A percentile compares a stretch with the other conserved stretches of the same genome.
phyloP scores from a whole-genome alignment of 129 eudicot genomes.

The carrot (Daucus carota) region DH1_v3.0 NC_030386.2:24190501-24191000 shows the following conservation, averaged over 20 bases:
- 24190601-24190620: constrained; percentile 98
- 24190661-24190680: constrained; percentile 51
- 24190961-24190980: background rate
- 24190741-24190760: constrained; percentile 61
- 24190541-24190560: background rate
- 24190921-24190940: background rate
- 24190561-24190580: constrained; percentile 20
- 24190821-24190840: background rate
- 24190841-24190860: background rate
- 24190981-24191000: background rate
- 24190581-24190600: constrained; percentile 92
- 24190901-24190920: background rate
- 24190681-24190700: constrained; percentile 56
- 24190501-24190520: background rate
- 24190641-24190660: constrained; percentile 86
- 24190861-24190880: background rate
- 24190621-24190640: constrained; percentile 96
- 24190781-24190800: background rate
- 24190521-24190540: background rate
- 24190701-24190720: constrained; percentile 85
- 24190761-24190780: constrained; percentile 18
- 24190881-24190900: background rate
- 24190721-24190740: constrained; percentile 75
- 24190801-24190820: background rate
- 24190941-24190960: background rate